Evolutionary conservation across 225 moss, liverwort and hornwort species (phyloP), one percentile per base, ranked within the genome.

Genomic region (Thuidium tamariscinum): DNA sequence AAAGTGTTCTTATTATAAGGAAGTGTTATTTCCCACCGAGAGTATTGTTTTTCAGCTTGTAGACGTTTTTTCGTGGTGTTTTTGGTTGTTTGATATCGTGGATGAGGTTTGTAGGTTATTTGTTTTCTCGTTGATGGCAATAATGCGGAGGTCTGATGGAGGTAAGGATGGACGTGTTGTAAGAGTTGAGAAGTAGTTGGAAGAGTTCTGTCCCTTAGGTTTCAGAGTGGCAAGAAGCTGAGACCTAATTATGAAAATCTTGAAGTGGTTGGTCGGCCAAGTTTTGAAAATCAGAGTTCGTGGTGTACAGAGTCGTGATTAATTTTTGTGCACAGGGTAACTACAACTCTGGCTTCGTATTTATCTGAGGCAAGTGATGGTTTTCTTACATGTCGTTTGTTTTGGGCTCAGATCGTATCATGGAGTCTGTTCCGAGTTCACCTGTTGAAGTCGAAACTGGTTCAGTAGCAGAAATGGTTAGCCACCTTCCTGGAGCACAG

Each of bases 391-490:
- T 54, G 44, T 55, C 55, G n/a, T 82, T 46, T 65, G 78, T 42
- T 83, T 82, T 75, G n/a, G 41, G 37, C 26, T 86, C 88, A 87
- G 93, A 79, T 77, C 80, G 22, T 59, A 76, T 79, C 64, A 93
- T 93, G 93, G 93, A 93, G 62, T 64, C 84, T n/a, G 74, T 77
- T 79, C 79, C 80, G 36, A 83, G 73, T 85, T 75, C 88, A 52
- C 63, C 89, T 55, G 86, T 83, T 75, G 90, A 90, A 85, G 84
- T 46, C 34, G 81, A 89, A 65, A 74, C 88, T 70, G 79, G 84
- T 29, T 86, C 93, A 27, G 89, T 93, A 59, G 91, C 92, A 86
- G 91, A 93, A 89, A 88, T 92, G 21, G 93, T 93, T 79, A 89
- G 91, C 89, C 93, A 93, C 79, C 90, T 93, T 48, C 93, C 93